Evolutionary conservation across 257 asterid genomes (phyloP).

Genomic region (Eustoma russellianum): DNA sequence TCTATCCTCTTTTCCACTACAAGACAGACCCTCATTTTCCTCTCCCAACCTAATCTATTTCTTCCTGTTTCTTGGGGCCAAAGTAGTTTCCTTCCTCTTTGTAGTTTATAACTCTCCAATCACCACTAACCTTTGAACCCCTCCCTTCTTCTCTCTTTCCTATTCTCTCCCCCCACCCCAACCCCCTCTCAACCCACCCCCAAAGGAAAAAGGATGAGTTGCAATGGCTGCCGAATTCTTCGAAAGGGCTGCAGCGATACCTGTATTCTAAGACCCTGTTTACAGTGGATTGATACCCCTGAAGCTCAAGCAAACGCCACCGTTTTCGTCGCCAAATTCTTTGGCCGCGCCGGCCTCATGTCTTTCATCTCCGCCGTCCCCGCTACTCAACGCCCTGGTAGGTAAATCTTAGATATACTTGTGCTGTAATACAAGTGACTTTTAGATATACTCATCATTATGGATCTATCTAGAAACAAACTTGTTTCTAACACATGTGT

Average conservation of each 20-base stretch:
- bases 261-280: constrained; percentile 54
- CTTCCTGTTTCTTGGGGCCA: constrained; percentile 18
- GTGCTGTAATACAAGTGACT: background rate
- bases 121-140: background rate
- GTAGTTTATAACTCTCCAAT: too few species aligned
- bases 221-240: constrained; percentile 73
- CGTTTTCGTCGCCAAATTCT: constrained; percentile 65
- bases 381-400: constrained; percentile 50
- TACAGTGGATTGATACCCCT: constrained; percentile 48
- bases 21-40: constrained; percentile 18
- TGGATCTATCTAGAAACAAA: too few species aligned
- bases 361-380: constrained; percentile 61
- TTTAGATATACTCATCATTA: too few species aligned
- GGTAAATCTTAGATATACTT: background rate
- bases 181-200: background rate
- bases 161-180: background rate
- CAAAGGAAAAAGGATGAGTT: constrained; percentile 33
- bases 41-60: constrained; percentile 2
- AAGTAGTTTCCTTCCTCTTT: constrained; percentile 7
- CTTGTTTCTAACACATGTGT: too few species aligned
- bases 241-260: constrained; percentile 67
- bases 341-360: constrained; percentile 72
- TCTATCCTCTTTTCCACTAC: constrained; percentile 18
- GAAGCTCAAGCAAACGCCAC: constrained; percentile 71
- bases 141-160: constrained; percentile 8